Evolutionary conservation across 768 basidiomycete genomes (phyloP), one percentile per base, ranked within the genome.

Genomic region (Collybia sp.): DNA sequence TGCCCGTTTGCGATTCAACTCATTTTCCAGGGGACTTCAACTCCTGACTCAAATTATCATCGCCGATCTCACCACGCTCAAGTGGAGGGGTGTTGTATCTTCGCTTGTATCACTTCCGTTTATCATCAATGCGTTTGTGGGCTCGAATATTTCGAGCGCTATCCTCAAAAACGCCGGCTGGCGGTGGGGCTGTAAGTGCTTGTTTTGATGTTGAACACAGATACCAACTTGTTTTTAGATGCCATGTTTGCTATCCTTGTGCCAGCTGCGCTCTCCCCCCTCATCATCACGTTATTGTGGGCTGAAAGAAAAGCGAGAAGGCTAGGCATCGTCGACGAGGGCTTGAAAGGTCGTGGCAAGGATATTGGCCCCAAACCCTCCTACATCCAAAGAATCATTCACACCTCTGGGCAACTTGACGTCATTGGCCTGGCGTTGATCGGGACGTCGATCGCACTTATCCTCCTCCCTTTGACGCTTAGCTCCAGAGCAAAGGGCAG

Each of bases 171-270:
- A 60, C 19, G 62, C 66, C 17, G 76, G 77, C 6, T 85, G 83
- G 83, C 62, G 83, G 59, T 84, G 83, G 83, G 83, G 83, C 30
- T 85, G 79, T 80, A 56, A 39, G 80, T 75, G 41, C 48, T 41
- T 2, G 45, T 40, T 34, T 36, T 30, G 12, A 36, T 35, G 30
- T 8, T 25, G 41, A 49, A 36, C 12, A 39, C 38, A 18, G 32
- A 19, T 17, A 18, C 36, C 19, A 46, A 41, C 42, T 31, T 48
- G 39, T 50, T 31, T 52, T 20, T 48, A 78, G 76, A 79, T 47
- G 75, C 70, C 17, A 78, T 79, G 73, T 81, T 82, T 55, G 73
- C 74, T 19, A 76, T 82, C 48, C 63, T 83, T 20, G 65, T 80
- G 13, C 80, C 79, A 0, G 63, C 61, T 5, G 54, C 76, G 0